These are phyloP conservation scores for Ceratocystiopsis brevicomis DNA, from an alignment of 2,329 filamentous ascomycete species.

Conservation along the genomic window DNA sequence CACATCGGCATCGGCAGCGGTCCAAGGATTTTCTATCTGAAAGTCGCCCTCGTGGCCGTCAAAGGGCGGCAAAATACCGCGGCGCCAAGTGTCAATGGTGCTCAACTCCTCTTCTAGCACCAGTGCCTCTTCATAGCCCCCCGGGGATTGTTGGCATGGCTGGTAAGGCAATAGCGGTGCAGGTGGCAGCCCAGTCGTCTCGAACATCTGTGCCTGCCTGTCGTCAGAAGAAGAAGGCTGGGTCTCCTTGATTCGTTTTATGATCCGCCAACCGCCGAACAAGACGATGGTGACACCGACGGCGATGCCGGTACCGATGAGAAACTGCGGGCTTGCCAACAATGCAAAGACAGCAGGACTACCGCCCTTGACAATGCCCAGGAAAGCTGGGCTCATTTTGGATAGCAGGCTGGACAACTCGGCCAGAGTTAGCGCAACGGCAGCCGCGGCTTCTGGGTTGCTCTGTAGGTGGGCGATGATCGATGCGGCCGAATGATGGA, in stretches of 20 bases:
- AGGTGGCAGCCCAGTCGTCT: no score
- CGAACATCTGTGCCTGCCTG: slow-evolving; percentile 8
- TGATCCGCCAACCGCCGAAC: slow-evolving; percentile 92
- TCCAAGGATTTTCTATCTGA: neutral
- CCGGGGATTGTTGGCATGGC: no score
- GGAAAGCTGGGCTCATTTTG: slow-evolving; percentile 68
- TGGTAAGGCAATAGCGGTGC: no score
- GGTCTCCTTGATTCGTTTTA: slow-evolving; percentile 55
- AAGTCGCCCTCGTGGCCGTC: slow-evolving; percentile 22
- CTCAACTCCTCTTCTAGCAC: slow-evolving; percentile 38
- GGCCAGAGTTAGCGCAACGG: slow-evolving; percentile 78
- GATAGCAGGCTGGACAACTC: slow-evolving; percentile 69
- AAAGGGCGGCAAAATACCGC: slow-evolving; percentile 29
- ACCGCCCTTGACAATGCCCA: slow-evolving; percentile 56
- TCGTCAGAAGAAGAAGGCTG: slow-evolving; percentile 13
- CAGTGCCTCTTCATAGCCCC: slow-evolving; percentile 33
- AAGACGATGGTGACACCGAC: slow-evolving; percentile 90
- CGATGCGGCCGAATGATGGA: slow-evolving; percentile 64
- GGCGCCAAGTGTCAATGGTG: slow-evolving; percentile 37
- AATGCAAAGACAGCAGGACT: slow-evolving; percentile 77
- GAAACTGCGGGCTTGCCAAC: slow-evolving; percentile 76
- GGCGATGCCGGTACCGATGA: slow-evolving; percentile 76
- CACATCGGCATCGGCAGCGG: slow-evolving; percentile 18
- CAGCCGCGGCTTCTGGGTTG: slow-evolving; percentile 72
- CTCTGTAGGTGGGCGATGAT: slow-evolving; percentile 60